Evolutionary conservation across 164 flowering plant species (phyloP), one percentile per base, ranked within the genome.

Genomic region (Annona squamosa): DNA sequence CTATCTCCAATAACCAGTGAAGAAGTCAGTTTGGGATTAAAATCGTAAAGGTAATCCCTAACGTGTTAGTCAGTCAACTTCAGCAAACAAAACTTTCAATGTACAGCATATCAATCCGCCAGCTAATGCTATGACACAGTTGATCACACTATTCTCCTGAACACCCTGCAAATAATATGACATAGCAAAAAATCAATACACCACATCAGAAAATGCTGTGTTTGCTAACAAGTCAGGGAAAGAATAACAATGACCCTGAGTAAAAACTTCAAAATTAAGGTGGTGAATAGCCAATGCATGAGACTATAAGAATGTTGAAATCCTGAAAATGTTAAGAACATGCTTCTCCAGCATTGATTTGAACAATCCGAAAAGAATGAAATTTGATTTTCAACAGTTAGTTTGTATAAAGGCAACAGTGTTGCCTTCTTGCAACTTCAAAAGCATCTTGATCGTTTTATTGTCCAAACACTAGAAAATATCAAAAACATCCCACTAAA

Each of bases 101-200:
- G 89, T 75, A 88, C 88, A 87, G 90, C 93, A 86, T 72, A 89
- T 88, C 91, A 89, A 88, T 82, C 91, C 90, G 79, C 90, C 97
- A 91, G 90, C 86, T 84, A 89, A 86, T 86, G 83, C 77, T 87
- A 89, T 87, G 90, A 89, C 73, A 88, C 78, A 89, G 82, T 87
- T 77, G 86, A 85, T 85, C 97, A 89, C 81, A 88, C 88, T 89
- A 89, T 85, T 89, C 90, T 86, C 84, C 89, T 84, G 83, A 77
- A 88, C 84, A 85, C 75, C 76, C 93, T 89, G 93, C 93, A 91
- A 91, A 87, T 87, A 80, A 80, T 87, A 87, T 82, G 89, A 67
- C 89, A 89, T 78, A 84, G 88, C 88, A 87, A 88, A 84, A 78
- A 67, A 89, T 89, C 89, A 91, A 89, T 91, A 88, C 73, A 78